Evolutionary conservation across 2,329 filamentous ascomycete genomes (phyloP), one percentile per base, ranked within the genome.

Genomic region (Penicillium oxalicum): DNA sequence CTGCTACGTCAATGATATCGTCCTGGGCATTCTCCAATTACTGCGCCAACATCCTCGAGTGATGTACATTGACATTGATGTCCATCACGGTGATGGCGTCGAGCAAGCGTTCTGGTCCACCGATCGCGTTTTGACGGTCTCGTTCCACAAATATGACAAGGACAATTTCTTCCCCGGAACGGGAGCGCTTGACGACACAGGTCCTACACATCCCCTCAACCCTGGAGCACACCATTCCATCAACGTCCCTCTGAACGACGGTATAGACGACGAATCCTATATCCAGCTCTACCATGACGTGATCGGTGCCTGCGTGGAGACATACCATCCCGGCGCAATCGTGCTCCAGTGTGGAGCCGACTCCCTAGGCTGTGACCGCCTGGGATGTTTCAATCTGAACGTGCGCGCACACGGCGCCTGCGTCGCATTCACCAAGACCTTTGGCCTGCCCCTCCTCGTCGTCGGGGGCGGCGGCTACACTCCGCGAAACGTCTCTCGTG

Each of bases 1-100:
- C 70, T 98, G 93, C 74, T 98, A 98, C 73, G 90, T 97, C 73
- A 98, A 98, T 69, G 93, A 98, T 70, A 97, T 97, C 61, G 93
- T 97, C 49, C 80, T 98, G 40, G 89, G 87, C 33, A 93, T 96
- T 60, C 79, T 97, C 34, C 87, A 96, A 66, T 80, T 98, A 8
- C 77, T 97, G 12, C 84, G 87, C 28, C 80, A 85, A 62, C 82
- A 91, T 60, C 83, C 89, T 12, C 86, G 91, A 42, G 91, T 97
- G 6, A 77, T 97, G 49, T 96, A 97, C 70, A 91, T 97, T 68
- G 89, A 95, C 65, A 94, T 95, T 58, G 89, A 95, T 65, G 88
- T 95, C 1, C 89, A 95, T 65, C 89, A 95, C 57, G 89, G 89
- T 53, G 89, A 95, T 65, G 89, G 89, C 44, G 89, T 95, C 13